Percentiles rank a stretch among this genome's conserved stretches.
Evolutionary conservation across 2,329 filamentous ascomycete genomes (phyloP).

Genomic region (Aspergillus sp.): DNA sequence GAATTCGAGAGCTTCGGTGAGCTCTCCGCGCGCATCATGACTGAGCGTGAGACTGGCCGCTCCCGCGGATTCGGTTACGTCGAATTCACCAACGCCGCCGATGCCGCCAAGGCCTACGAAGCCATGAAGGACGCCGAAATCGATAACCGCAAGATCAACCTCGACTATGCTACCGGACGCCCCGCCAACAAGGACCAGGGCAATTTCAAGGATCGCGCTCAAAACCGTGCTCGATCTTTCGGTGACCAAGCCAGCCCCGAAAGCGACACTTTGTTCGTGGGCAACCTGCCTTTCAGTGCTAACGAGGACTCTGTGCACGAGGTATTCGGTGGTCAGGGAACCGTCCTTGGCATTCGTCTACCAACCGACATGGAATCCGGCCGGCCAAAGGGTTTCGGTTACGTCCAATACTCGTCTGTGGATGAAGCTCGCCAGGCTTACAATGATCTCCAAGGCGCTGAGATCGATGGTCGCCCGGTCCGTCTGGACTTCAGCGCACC

Average conservation of each 20-base stretch:
- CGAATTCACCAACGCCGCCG: slow-evolving; percentile 70
- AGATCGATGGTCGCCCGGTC: slow-evolving; percentile 70
- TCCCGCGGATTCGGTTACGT: slow-evolving; percentile 94
- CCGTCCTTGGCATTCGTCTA: slow-evolving; percentile 76
- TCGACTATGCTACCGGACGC: slow-evolving; percentile 73
- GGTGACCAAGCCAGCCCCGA: slow-evolving; percentile 79
- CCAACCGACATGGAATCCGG: slow-evolving; percentile 85
- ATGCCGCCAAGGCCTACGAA: slow-evolving; percentile 70
- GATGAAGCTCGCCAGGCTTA: slow-evolving; percentile 80
- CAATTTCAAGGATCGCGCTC: slow-evolving; percentile 64
- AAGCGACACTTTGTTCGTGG: slow-evolving; percentile 85
- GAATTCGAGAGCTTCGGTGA: slow-evolving; percentile 80
- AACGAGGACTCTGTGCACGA: slow-evolving; percentile 73
- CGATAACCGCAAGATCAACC: slow-evolving; percentile 72
- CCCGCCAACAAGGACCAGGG: slow-evolving; percentile 53
- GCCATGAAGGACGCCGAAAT: slow-evolving; percentile 73
- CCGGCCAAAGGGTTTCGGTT: slow-evolving; percentile 87
- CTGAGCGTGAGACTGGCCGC: slow-evolving; percentile 74
- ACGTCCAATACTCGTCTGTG: slow-evolving; percentile 77
- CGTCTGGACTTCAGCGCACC: slow-evolving; percentile 80
- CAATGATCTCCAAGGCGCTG: slow-evolving; percentile 67
- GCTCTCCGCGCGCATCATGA: slow-evolving; percentile 75
- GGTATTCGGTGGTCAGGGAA: slow-evolving; percentile 70
- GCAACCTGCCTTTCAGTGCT: slow-evolving; percentile 83
- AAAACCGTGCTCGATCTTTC: slow-evolving; percentile 54